Evolutionary conservation across 345 rosid genomes (phyloP).

Genomic region (Fremontodendron californicum): DNA sequence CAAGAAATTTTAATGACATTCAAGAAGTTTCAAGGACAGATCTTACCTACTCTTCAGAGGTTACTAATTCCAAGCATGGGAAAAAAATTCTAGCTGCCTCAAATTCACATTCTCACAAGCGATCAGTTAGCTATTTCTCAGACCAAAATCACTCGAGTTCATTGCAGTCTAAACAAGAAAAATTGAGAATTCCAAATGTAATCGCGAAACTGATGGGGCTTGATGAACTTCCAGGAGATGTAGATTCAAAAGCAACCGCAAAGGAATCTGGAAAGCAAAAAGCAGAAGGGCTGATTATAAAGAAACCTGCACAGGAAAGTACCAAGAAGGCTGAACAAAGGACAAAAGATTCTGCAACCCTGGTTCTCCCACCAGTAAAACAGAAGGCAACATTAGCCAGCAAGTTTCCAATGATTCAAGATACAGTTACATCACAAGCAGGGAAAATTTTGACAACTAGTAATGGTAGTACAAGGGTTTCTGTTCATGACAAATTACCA

Average conservation of each 20-base stretch:
- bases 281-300: slow-evolving; percentile 9
- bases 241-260: slow-evolving; percentile 25
- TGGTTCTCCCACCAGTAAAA: slow-evolving; percentile 16
- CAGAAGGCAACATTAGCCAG: slow-evolving; percentile 29
- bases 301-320: slow-evolving; percentile 28
- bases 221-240: slow-evolving; percentile 57
- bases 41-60: slow-evolving; percentile 36
- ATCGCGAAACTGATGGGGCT: slow-evolving; percentile 86
- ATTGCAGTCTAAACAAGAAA: slow-evolving; percentile 40
- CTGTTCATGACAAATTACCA: slow-evolving; percentile 26
- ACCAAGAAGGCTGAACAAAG: slow-evolving; percentile 20
- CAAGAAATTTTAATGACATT: slow-evolving; percentile 29
- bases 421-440: slow-evolving; percentile 12
- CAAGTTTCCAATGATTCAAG: slow-evolving; percentile 27
- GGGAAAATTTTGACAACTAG: slow-evolving; percentile 23
- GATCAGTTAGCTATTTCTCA: slow-evolving; percentile 34
- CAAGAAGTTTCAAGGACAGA: slow-evolving; percentile 42
- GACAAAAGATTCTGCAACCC: slow-evolving; percentile 30
- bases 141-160: slow-evolving; percentile 32
- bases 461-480: slow-evolving; percentile 27
- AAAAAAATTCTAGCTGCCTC: slow-evolving; percentile 19
- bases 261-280: slow-evolving; percentile 31
- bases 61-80: slow-evolving; percentile 23
- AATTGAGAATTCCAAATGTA: slow-evolving; percentile 74
- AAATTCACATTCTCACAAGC: slow-evolving; percentile 37